Base-by-base conservation (phyloP, 2,329 filamentous ascomycete species). In the Alternaria triticimaculans region DNA sequence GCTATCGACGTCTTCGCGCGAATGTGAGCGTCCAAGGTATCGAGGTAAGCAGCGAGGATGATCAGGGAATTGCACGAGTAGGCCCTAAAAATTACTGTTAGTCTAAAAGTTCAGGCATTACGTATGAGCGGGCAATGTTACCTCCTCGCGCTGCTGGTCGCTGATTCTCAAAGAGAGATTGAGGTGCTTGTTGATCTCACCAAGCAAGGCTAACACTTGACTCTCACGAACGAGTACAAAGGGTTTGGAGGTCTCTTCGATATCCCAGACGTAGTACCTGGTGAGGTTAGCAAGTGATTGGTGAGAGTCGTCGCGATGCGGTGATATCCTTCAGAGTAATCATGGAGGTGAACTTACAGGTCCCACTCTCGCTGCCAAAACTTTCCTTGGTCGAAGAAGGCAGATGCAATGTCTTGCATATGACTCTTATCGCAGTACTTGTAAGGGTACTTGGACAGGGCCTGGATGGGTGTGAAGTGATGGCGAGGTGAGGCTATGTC, bases 311-410 rank as follows among this genome's bases (percentile, higher is more conserved):
- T 63, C 30, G 41, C 26, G 10, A 46, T 41, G 26, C 11, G 2
- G 15, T 62, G 5, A 37, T 25, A 25, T n/a, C 2, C 18, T 20
- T 25, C 21, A 48, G 8, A 9, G 18, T 25, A 14, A 23, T 37
- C 12, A 55, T 72, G 74, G 75, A 74, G 26, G 72, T 77, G n/a
- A 33, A 84, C 90, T 85, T 84, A 96, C 92, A 97, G 82, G 66
- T 95, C 89, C 94, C 94, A 97, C 11, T 82, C 74, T 62, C 88
- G 85, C 3, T 82, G 80, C 71, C 86, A 87, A 67, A 91, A 83
- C 54, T 92, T 82, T 26, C 81, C 85, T 4, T 76, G 73, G 33
- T 87, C 82, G 70, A 92, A 93, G 77, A 87, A 85, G 71, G 70
- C 77, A 82, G 87, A 68, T 71, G 84, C 73, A 78, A 85, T 65